Base-by-base conservation (phyloP, 129 eudicot genomes). In the Deinandra increscens region DNA sequence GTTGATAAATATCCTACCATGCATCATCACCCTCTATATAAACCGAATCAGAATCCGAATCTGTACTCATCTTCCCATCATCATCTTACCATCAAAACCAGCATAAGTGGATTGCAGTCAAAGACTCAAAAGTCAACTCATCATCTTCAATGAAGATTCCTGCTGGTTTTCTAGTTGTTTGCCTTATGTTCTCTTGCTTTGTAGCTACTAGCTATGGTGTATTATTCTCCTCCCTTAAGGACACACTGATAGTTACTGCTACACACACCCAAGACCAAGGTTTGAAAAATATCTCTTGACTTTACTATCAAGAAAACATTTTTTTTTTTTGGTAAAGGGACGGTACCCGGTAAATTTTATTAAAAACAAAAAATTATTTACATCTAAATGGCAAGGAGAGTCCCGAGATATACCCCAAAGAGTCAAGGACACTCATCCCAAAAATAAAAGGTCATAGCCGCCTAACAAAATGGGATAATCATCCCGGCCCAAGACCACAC, bases 211-310 rank as follows among this genome's bases (percentile, higher is more conserved):
- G 75, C 75, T 75, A 78, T 50, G 88, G 81, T 20, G 79, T 56
- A 11, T 72, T 74, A 54, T 80, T 84, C 69, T 74, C 87, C 7
- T 80, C 90, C 75, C 87, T 87, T 43, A 69, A 55, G 1, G 51
- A 31, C 3, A 77, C 85, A 39, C 86, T 87, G 4, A 2, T 48
- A 10, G 87, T 87, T 46, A 49, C 71, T 2, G 43, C 87, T 70
- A 66, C 91, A 42, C 80, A 78, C 13, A 51, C 70, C 54, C 19
- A 45, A 31, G 84, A 72, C 42, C 80, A 79, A 84, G 89, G 89
- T 87, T 78, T 34, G 77, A 26, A 37, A 37, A 45, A 64, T 38
- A 9, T 14, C 36, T 37, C 62, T 26, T 56, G 42, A 70, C 14
- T 56, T 36, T 56, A n/a, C 3, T 26, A n/a, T n/a, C n/a, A n/a